These are phyloP conservation scores for Echeveria elegans DNA, from an alignment of 164 flowering plant genomes.

Conservation along the genomic window DNA sequence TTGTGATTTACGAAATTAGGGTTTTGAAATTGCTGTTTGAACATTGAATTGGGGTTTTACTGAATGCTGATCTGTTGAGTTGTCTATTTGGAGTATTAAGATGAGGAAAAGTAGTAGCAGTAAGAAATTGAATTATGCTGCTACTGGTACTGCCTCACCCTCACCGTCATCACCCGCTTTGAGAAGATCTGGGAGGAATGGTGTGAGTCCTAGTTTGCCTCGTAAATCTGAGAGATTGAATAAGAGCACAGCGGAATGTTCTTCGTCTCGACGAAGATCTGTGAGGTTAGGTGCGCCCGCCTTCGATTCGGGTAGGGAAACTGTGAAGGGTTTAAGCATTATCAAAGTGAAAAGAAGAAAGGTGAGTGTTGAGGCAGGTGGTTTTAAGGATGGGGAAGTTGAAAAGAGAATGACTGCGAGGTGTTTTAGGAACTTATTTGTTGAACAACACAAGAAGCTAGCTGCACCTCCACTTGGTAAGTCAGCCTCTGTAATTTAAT, in stretches of 20 bases:
- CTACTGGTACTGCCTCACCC: too few species aligned
- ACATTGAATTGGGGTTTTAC: background rate
- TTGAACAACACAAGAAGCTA: background rate
- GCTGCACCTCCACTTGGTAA: background rate
- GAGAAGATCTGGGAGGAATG: background rate
- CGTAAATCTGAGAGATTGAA: background rate
- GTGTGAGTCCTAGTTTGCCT: background rate
- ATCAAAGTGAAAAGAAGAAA: background rate
- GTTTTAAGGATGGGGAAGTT: background rate
- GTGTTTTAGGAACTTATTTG: background rate
- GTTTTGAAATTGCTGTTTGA: background rate
- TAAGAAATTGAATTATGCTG: background rate
- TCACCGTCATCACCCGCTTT: background rate
- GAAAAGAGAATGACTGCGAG: background rate
- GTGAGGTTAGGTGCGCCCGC: background rate
- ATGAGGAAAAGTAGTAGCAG: background rate
- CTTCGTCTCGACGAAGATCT: background rate
- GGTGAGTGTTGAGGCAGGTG: background rate
- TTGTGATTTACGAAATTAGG: background rate
- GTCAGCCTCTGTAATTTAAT: background rate
- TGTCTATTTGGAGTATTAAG: background rate
- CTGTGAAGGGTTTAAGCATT: background rate
- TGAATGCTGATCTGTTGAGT: background rate
- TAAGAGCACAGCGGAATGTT: background rate
- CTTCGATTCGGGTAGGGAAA: background rate